Base-by-base conservation (phyloP, 2,329 filamentous ascomycete species). In the Uncinocarpus reesii region DNA sequence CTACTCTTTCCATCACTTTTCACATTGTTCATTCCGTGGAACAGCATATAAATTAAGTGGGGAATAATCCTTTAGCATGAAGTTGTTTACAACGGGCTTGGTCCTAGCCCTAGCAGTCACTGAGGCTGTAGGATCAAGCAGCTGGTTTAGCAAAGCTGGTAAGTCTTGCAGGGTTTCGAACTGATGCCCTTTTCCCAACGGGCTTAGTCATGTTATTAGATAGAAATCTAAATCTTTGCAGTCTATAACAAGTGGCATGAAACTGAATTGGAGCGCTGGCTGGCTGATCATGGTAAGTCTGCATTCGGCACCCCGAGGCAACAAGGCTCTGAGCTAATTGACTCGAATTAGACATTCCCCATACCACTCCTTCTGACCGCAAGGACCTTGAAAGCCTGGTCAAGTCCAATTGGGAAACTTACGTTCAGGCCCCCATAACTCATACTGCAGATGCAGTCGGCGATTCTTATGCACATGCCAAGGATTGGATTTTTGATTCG, bases 201-300 rank as follows among this genome's bases (percentile, higher is more conserved):
- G n/a, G n/a, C n/a, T n/a, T n/a, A n/a, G n/a, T n/a, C n/a, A n/a
- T n/a, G n/a, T n/a, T n/a, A n/a, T n/a, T n/a, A n/a, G n/a, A n/a
- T n/a, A n/a, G n/a, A n/a, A n/a, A n/a, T n/a, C n/a, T n/a, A 26
- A 44, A 21, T 20, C 24, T 13, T 54, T 53, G 51, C 62, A 95
- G 90, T 83, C 13, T 96, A 96, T 76, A 95, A 96, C 72, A 95
- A 92, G 67, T 98, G 92, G 92, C 90, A 96, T 61, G 83, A 96
- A 74, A 94, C 86, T 18, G 92, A 98, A 75, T 80, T 98, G 24
- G 90, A 98, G 72, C 80, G 89, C 61, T 98, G 92, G 92, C 80
- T 98, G 42, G 85, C 85, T 24, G 92, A 98, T 64, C 78, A 96
- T 70, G 80, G 67, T 68, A 48, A 42, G 38, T 13, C 20, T 6